A percentile compares a stretch with the other conserved stretches of the same genome.
Conservation (phyloP, 169 alveolate genomes). For the Theileria luwenshuni region DNA sequence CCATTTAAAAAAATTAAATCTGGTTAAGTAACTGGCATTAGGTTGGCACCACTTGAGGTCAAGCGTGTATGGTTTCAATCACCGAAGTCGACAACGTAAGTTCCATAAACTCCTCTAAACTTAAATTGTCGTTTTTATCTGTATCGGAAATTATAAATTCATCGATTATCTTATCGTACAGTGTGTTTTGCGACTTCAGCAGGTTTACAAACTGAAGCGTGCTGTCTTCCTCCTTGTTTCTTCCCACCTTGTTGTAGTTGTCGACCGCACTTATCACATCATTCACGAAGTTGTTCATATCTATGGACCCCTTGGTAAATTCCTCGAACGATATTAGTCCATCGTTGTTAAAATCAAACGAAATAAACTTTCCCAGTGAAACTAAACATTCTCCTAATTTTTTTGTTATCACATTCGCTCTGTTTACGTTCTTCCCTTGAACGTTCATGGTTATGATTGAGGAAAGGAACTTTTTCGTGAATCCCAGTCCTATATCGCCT, state of each 20-base stretch:
- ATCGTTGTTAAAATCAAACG: conserved; percentile 20
- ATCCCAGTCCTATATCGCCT: conserved; percentile 3
- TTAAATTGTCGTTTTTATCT: conserved; percentile 27
- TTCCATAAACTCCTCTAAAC: conserved; percentile 23
- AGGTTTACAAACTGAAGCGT: conserved; percentile 10
- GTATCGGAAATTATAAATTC: conserved; percentile 20
- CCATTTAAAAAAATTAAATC: conserved; percentile 1
- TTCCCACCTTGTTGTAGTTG: background rate
- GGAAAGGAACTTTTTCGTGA: conserved; percentile 1
- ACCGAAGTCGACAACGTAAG: conserved; percentile 17
- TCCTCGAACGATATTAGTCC: conserved; percentile 26
- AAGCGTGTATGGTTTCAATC: conserved; percentile 3
- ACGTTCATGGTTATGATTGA: background rate
- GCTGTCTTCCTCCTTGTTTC: background rate
- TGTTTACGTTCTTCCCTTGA: background rate
- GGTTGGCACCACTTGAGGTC: background rate
- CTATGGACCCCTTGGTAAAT: conserved; percentile 23
- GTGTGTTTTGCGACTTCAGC: conserved; percentile 13
- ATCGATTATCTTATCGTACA: conserved; percentile 27
- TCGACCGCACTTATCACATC: conserved; percentile 13
- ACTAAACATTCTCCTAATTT: background rate
- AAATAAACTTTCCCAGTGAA: conserved; percentile 14
- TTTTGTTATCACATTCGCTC: background rate
- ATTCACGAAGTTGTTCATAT: conserved; percentile 14
- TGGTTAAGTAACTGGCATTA: background rate